Conservation (phyloP, 768 basidiomycete species). For the Tulasnella sp. region DNA sequence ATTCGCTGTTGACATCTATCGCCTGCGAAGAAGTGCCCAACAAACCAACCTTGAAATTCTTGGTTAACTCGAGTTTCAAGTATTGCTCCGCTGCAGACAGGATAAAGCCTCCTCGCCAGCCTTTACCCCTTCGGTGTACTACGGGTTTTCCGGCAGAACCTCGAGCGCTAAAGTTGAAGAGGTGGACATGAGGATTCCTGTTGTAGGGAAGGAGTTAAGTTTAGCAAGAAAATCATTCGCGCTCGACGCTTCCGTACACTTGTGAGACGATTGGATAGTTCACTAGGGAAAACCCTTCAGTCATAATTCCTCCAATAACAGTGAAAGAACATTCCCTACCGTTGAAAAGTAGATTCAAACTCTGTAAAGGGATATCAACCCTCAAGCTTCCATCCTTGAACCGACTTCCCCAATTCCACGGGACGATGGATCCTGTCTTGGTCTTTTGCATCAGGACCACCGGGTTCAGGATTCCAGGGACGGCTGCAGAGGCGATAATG, state of each 20-base stretch:
- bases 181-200: constrained; percentile 70
- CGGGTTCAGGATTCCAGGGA: constrained; percentile 52
- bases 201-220: not conserved
- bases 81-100: constrained; percentile 91
- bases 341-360: constrained; percentile 84
- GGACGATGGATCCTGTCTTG: constrained; percentile 70
- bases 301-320: not conserved
- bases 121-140: constrained; percentile 90
- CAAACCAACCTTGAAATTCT: constrained; percentile 76
- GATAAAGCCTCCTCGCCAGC: constrained; percentile 94
- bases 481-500: constrained; percentile 32
- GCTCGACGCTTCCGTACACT: constrained; percentile 43
- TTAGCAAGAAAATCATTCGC: too few relatives aligned
- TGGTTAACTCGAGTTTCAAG: constrained; percentile 91
- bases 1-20: not conserved
- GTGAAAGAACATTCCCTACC: constrained; percentile 43
- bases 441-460: constrained; percentile 94
- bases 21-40: too few relatives aligned
- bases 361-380: constrained; percentile 92
- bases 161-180: constrained; percentile 91
- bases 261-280: constrained; percentile 93
- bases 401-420: constrained; percentile 92
- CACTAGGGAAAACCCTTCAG: constrained; percentile 46
- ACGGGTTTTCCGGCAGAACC: constrained; percentile 91
- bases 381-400: constrained; percentile 91